These are phyloP conservation scores for Pleurozium schreberi DNA, from an alignment of 225 moss, liverwort and hornwort genomes.

Conservation along the genomic window DNA sequence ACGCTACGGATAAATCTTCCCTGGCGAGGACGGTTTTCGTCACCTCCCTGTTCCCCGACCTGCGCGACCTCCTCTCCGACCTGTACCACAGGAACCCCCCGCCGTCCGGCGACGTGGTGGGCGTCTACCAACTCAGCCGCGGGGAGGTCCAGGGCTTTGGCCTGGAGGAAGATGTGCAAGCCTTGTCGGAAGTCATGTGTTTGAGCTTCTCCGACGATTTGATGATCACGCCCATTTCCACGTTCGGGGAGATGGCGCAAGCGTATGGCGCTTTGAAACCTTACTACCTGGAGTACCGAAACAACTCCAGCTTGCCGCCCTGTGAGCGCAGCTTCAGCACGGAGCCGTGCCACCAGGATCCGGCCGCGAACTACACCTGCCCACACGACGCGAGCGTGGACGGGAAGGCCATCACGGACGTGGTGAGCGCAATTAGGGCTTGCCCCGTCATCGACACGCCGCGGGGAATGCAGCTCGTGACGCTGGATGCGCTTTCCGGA, in stretches of 20 bases:
- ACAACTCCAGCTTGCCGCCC: not conserved
- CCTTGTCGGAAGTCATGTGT: constrained; percentile 49
- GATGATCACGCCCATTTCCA: constrained; percentile 58
- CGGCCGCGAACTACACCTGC: constrained; percentile 17
- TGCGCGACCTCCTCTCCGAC: constrained; percentile 25
- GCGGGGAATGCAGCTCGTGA: constrained; percentile 26
- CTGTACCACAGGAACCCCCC: constrained; percentile 33
- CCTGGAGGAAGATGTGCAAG: constrained; percentile 52
- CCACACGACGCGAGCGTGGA: constrained; percentile 24
- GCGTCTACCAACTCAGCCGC: constrained; percentile 37
- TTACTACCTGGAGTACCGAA: constrained; percentile 48
- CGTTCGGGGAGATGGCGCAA: constrained; percentile 69
- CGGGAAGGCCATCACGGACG: constrained; percentile 12
- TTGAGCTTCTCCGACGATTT: constrained; percentile 61
- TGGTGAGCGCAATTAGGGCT: constrained; percentile 21
- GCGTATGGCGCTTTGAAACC: constrained; percentile 59
- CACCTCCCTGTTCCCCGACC: constrained; percentile 49
- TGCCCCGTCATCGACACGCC: constrained; percentile 20
- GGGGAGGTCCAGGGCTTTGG: constrained; percentile 31
- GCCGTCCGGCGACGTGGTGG: constrained; percentile 19
- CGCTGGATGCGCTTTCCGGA: not conserved
- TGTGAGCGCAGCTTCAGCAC: constrained; percentile 46
- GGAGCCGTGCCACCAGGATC: constrained; percentile 54
- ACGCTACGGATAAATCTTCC: not conserved
- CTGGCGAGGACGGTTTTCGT: constrained; percentile 14